Conservation (phyloP, 805 yeast species). For the Ogataea paradorogensis region DNA sequence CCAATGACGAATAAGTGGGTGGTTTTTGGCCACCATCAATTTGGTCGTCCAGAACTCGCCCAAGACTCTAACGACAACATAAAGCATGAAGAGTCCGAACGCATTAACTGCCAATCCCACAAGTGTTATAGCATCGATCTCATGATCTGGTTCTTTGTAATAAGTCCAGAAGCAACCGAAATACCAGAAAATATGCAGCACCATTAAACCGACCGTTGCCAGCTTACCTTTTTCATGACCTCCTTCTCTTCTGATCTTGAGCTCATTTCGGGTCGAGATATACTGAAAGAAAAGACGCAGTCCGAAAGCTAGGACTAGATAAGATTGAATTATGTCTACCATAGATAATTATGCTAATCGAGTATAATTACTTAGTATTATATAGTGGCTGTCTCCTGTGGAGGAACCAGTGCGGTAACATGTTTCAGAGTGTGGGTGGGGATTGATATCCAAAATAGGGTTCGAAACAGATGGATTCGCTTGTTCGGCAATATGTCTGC, state of each 20-base stretch:
- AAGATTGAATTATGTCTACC: neutral
- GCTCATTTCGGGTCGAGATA: constrained; percentile 12
- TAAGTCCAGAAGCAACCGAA: constrained; percentile 1
- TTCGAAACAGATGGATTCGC: too few relatives aligned
- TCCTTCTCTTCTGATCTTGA: constrained; percentile 9
- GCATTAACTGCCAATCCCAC: constrained; percentile 7
- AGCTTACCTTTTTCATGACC: constrained; percentile 15
- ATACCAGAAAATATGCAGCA: constrained; percentile 12
- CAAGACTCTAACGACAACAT: constrained; percentile 8
- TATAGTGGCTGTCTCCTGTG: too few relatives aligned
- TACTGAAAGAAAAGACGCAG: constrained; percentile 4
- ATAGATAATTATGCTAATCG: too few relatives aligned
- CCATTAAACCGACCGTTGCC: constrained; percentile 3
- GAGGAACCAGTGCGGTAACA: too few relatives aligned
- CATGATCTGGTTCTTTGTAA: neutral
- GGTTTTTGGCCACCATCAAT: constrained; percentile 17
- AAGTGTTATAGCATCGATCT: constrained; percentile 3
- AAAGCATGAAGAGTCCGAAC: constrained; percentile 13
- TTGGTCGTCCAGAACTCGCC: constrained; percentile 17
- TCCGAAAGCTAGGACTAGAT: constrained; percentile 1
- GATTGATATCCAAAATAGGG: too few relatives aligned
- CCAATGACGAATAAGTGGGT: constrained; percentile 17
- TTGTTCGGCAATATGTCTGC: too few relatives aligned
- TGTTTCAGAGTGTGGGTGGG: too few relatives aligned
- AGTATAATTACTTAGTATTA: too few relatives aligned